Conservation (phyloP, 768 basidiomycete genomes). For the Suillus variegatus region DNA sequence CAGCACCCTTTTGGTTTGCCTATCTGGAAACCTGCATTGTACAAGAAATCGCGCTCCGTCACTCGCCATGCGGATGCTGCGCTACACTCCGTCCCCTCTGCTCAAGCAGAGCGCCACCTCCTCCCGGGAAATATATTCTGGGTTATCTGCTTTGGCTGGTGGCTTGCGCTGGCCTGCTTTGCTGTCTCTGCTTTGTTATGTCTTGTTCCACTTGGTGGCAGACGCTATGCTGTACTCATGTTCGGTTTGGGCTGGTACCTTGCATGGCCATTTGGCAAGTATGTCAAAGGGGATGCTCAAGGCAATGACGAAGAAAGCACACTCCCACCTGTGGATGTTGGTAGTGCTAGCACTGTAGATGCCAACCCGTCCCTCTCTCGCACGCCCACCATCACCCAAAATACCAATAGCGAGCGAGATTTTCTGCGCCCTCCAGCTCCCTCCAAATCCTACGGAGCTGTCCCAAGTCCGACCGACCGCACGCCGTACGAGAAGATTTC, state of each 20-base stretch:
- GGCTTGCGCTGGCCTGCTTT: slow-evolving; percentile 78
- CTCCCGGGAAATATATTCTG: slow-evolving; percentile 95
- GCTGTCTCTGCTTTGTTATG: slow-evolving; percentile 66
- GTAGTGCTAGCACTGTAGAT: slow-evolving; percentile 19
- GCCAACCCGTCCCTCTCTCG: slow-evolving; percentile 42
- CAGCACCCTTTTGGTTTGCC: slow-evolving; percentile 98
- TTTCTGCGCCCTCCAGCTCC: slow-evolving; percentile 37
- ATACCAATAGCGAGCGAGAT: slow-evolving; percentile 47
- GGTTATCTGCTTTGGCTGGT: slow-evolving; percentile 90
- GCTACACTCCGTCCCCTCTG: slow-evolving; percentile 88
- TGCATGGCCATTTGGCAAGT: slow-evolving; percentile 98
- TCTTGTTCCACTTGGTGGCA: slow-evolving; percentile 77
- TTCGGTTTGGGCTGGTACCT: slow-evolving; percentile 96
- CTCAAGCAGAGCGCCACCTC: slow-evolving; percentile 90
- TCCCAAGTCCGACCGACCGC: slow-evolving; percentile 28
- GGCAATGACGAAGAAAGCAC: slow-evolving; percentile 42
- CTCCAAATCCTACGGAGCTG: slow-evolving; percentile 71
- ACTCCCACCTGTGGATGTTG: slow-evolving; percentile 36
- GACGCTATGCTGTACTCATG: slow-evolving; percentile 80
- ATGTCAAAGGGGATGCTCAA: slow-evolving; percentile 81
- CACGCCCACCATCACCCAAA: slow-evolving; percentile 44
- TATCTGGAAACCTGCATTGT: slow-evolving; percentile 99
- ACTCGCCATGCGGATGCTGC: slow-evolving; percentile 96
- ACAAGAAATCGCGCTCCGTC: slow-evolving; percentile 96
- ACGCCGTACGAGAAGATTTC: slow-evolving; percentile 25